Percentiles rank a stretch among this genome's conserved stretches.
Conservation (phyloP, 2,329 filamentous ascomycete species). For the Pseudogymnoascus sp. region DNA sequence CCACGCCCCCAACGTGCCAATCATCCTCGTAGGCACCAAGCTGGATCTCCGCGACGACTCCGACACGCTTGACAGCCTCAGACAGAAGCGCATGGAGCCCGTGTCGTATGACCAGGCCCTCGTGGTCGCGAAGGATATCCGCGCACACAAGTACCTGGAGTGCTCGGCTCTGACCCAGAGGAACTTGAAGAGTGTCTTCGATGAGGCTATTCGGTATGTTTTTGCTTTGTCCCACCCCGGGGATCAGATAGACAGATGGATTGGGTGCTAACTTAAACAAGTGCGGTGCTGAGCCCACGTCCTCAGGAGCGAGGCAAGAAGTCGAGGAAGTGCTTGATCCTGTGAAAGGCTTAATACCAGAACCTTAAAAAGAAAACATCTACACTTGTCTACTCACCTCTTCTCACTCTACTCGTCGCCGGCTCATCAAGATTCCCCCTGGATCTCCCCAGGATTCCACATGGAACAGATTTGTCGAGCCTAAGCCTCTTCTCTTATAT, state of each 20-base stretch:
- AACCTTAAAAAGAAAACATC: not conserved
- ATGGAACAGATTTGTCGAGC: not conserved
- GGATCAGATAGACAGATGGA: not conserved
- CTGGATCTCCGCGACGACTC: slow-evolving; percentile 89
- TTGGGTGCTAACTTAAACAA: slow-evolving; percentile 30
- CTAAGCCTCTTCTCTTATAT: not conserved
- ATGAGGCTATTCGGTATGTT: slow-evolving; percentile 91
- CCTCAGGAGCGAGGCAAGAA: slow-evolving; percentile 52
- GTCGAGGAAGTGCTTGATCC: slow-evolving; percentile 62
- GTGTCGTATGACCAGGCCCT: slow-evolving; percentile 91
- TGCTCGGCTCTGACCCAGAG: slow-evolving; percentile 95
- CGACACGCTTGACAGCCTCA: slow-evolving; percentile 71
- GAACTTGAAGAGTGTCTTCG: slow-evolving; percentile 97
- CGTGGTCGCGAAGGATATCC: slow-evolving; percentile 85
- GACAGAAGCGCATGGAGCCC: slow-evolving; percentile 93
- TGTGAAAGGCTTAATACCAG: slow-evolving; percentile 36
- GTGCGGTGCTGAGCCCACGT: slow-evolving; percentile 65
- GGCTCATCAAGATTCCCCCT: not conserved
- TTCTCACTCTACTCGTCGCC: not conserved
- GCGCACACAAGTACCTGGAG: slow-evolving; percentile 94
- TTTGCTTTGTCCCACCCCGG: not conserved
- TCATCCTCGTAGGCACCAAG: slow-evolving; percentile 96
- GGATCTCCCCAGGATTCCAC: not conserved
- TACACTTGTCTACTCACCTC: not conserved
- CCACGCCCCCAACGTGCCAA: slow-evolving; percentile 89